Evolutionary conservation across 2,329 filamentous ascomycete species (phyloP).

Genomic region (Ceratocystis cubensis): DNA sequence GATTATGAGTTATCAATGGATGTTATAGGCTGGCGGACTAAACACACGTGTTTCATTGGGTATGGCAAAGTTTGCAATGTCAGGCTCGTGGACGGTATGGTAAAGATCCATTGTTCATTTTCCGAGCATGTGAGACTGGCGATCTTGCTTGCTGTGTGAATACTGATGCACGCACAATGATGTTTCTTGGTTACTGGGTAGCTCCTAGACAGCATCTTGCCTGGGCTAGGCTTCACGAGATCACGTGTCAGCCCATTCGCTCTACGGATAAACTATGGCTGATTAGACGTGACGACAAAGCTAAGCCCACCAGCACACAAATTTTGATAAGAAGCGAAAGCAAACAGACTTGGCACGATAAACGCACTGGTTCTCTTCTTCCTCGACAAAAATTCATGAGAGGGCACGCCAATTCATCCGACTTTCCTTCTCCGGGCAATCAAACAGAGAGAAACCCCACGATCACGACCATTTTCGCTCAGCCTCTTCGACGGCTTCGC

Average conservation of each 20-base stretch:
- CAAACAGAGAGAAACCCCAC: background rate
- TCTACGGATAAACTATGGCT: background rate
- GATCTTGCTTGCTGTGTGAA: background rate
- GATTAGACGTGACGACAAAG: background rate
- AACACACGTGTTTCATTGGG: slow-evolving; percentile 38
- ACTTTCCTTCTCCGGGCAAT: background rate
- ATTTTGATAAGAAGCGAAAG: background rate
- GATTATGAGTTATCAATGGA: slow-evolving; percentile 2
- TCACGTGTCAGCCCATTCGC: background rate
- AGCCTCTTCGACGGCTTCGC: background rate
- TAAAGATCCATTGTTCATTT: slow-evolving; percentile 38
- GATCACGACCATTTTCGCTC: background rate
- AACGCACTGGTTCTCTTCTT: too few relatives aligned
- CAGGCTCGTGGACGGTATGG: slow-evolving; percentile 46
- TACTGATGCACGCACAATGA: background rate
- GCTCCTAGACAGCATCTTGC: background rate
- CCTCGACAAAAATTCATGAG: background rate
- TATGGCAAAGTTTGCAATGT: slow-evolving; percentile 48
- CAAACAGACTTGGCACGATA: too few relatives aligned
- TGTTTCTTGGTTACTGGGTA: background rate
- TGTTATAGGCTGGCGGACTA: slow-evolving; percentile 3
- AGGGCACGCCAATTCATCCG: background rate
- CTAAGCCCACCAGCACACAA: background rate
- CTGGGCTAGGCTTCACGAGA: background rate
- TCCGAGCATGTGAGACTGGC: background rate